Conservation (phyloP, 768 basidiomycete species). For the Tephrocybe sp. region DNA sequence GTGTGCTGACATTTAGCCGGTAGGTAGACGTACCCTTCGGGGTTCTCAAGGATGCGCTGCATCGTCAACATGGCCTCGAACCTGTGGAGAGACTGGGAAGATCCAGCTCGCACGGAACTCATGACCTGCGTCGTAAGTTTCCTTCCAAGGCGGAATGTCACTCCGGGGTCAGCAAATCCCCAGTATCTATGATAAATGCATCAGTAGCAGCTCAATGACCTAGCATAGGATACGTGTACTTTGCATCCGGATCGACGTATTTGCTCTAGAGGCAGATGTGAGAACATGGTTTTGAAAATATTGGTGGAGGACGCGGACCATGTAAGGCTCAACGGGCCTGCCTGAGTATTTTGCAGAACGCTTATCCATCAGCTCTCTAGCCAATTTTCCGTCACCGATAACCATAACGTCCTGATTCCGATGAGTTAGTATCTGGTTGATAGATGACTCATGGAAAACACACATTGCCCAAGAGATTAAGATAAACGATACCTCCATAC, state of each 20-base stretch:
- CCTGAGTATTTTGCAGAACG: slow-evolving; percentile 8
- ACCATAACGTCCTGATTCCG: slow-evolving; percentile 1
- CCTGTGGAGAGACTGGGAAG: slow-evolving; percentile 5
- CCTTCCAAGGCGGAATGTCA: slow-evolving; percentile 8
- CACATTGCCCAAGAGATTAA: slow-evolving; percentile 6
- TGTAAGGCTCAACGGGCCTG: slow-evolving; percentile 7
- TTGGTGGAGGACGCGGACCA: neutral
- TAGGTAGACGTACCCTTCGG: neutral
- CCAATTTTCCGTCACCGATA: slow-evolving; percentile 4
- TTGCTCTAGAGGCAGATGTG: slow-evolving; percentile 1
- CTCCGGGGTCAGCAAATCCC: slow-evolving; percentile 6
- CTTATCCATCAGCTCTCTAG: slow-evolving; percentile 7
- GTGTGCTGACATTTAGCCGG: neutral
- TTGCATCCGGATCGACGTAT: slow-evolving; percentile 9
- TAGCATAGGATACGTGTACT: neutral
- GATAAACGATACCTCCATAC: slow-evolving; percentile 3
- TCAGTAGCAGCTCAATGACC: neutral
- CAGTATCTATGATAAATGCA: neutral
- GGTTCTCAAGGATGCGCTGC: slow-evolving; percentile 5
- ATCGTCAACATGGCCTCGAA: slow-evolving; percentile 8
- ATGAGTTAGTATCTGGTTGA: neutral
- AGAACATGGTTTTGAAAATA: neutral
- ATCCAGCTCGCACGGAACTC: slow-evolving; percentile 3
- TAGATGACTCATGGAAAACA: neutral
- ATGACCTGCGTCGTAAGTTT: slow-evolving; percentile 8